Evolutionary conservation across 129 eudicot genomes (phyloP), one percentile per base, ranked within the genome.

Genomic region (Artemisia argyi): DNA sequence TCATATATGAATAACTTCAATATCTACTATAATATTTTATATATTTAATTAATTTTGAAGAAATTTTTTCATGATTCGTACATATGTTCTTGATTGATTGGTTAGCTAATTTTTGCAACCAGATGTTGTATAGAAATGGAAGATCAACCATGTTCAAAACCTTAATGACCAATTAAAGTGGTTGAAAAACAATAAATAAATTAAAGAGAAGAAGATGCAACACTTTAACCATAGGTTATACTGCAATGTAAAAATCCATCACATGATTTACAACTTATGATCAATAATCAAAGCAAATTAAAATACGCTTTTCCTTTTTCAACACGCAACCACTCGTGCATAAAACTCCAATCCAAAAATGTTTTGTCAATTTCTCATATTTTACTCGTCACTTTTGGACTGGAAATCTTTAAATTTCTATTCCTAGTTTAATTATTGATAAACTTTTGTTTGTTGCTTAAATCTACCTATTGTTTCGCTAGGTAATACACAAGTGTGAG

Each of bases 1-100:
- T 60, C 49, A 72, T 72, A 61, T 47, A 46, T 5, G 48, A 11
- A 46, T 54, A 52, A 53, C 78, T 53, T 74, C 56, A 20, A 64
- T 51, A n/a, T 52, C 65, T 30, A 35, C 47, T 35, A 65, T 65
- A 39, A 10, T 16, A 8, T 32, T 47, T 13, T 53, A 22, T 42
- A 15, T 54, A 35, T 54, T 74, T 65, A 20, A 20, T 42, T 42
- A 20, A 17, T 54, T 42, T 73, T 46, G n/a, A 32, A 74, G 57
- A 65, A 39, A 55, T 64, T 54, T 65, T 51, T 65, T 19, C 46
- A 7, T 14, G 72, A 56, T 65, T 65, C 71, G 66, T 44, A 39
- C 72, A 65, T 30, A 30, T 57, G 57, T 30, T 73, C 51, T 49
- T 7, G 12, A 28, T n/a, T n/a, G n/a, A n/a, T 50, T n/a, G n/a